A percentile compares a stretch with the other conserved stretches of the same genome.
Conservation (phyloP, 2,329 filamentous ascomycete species). For the Zymoseptoria tritici region DNA sequence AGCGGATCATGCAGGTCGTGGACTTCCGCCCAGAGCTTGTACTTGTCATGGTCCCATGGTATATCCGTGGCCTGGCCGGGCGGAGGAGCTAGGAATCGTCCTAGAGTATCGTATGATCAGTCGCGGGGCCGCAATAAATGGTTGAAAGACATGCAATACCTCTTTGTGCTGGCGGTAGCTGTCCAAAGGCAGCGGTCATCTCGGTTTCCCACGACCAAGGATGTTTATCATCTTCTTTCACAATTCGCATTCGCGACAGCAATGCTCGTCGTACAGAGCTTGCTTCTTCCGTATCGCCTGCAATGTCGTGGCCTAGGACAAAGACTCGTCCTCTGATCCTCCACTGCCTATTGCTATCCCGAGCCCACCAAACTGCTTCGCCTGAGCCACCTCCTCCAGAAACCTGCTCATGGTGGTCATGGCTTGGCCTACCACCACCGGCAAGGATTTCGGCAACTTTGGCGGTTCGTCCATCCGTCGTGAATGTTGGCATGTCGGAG, state of each 20-base stretch:
- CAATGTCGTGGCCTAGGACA: conserved; percentile 62
- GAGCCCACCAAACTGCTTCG: conserved; percentile 40
- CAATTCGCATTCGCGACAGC: conserved; percentile 53
- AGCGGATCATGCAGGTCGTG: conserved; percentile 60
- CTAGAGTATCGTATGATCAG: conserved; percentile 29
- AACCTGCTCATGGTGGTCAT: conserved; percentile 37
- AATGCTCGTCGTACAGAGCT: conserved; percentile 52
- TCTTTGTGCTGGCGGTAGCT: conserved; percentile 71
- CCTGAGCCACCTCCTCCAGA: conserved; percentile 59
- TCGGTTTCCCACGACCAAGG: conserved; percentile 73
- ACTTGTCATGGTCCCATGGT: conserved; percentile 34
- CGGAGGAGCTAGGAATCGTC: conserved; percentile 54
- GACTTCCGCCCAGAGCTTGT: conserved; percentile 55
- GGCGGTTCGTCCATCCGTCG: conserved; percentile 78
- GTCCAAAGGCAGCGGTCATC: conserved; percentile 80
- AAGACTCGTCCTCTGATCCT: conserved; percentile 70
- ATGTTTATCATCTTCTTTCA: conserved; percentile 36
- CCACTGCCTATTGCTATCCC: conserved; percentile 55
- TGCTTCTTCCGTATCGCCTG: conserved; percentile 39
- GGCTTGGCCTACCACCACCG: conserved; percentile 39
- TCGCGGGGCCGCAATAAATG: not conserved
- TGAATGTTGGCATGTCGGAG: conserved; percentile 72
- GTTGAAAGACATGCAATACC: conserved; percentile 33
- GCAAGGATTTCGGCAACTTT: conserved; percentile 67
- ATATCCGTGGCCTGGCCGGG: conserved; percentile 40